These are phyloP conservation scores for Cichorium intybus DNA, from an alignment of 140 eudicot species.

Conservation along the genomic window DNA sequence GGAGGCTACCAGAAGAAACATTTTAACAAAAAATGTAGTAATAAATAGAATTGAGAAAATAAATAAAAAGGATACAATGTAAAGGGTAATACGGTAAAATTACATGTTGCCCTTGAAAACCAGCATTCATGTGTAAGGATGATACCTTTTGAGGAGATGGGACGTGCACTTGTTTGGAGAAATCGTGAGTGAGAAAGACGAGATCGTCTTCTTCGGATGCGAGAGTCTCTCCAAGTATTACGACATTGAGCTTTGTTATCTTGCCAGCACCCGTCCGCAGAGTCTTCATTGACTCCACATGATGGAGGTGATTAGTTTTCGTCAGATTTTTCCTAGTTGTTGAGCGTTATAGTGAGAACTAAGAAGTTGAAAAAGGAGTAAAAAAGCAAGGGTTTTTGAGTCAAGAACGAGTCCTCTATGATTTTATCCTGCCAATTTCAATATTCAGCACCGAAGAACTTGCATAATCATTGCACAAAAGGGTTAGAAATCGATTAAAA, in stretches of 20 bases:
- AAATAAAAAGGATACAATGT: too few relatives aligned
- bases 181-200: slow-evolving; percentile 18
- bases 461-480: too few relatives aligned
- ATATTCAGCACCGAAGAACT: too few relatives aligned
- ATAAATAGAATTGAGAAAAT: too few relatives aligned
- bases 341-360: too few relatives aligned
- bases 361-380: too few relatives aligned
- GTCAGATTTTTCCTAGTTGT: slow-evolving; percentile 7
- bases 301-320: slow-evolving; percentile 29
- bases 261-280: slow-evolving; percentile 31
- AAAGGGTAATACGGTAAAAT: background rate
- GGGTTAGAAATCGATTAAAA: too few relatives aligned
- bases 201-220: slow-evolving; percentile 36
- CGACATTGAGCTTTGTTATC: slow-evolving; percentile 27
- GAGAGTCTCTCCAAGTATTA: slow-evolving; percentile 35
- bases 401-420: too few relatives aligned
- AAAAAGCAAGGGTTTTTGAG: too few relatives aligned
- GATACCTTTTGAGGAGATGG: slow-evolving; percentile 31
- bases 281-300: slow-evolving; percentile 35
- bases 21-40: too few relatives aligned
- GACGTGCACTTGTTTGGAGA: slow-evolving; percentile 22
- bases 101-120: slow-evolving; percentile 42
- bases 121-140: background rate
- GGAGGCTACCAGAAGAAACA: slow-evolving; percentile 40
- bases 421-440: too few relatives aligned